These are phyloP conservation scores for Dryadomyces quercivorus DNA, from an alignment of 2,329 filamentous ascomycete genomes.

Conservation along the genomic window DNA sequence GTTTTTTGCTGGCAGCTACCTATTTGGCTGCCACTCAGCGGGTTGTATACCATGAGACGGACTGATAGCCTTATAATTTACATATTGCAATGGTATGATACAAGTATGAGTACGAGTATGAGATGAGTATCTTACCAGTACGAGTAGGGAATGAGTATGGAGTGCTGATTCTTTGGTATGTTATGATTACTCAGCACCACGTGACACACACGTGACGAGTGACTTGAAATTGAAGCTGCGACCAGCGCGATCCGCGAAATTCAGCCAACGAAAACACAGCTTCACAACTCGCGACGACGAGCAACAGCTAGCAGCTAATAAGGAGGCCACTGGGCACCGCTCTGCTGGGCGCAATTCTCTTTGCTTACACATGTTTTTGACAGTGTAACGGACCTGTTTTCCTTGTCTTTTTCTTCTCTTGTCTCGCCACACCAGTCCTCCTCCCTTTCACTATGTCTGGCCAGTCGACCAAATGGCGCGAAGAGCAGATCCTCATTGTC, in stretches of 20 bases:
- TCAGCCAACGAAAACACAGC: constrained; percentile 6
- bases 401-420: neutral
- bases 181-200: neutral
- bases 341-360: constrained; percentile 2
- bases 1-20: too few relatives aligned
- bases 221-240: neutral
- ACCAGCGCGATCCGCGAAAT: neutral
- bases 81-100: neutral
- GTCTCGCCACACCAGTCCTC: neutral
- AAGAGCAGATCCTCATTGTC: constrained; percentile 57
- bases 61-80: neutral
- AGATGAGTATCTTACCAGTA: too few relatives aligned
- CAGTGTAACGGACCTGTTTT: neutral
- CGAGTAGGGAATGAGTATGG: too few relatives aligned
- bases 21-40: too few relatives aligned
- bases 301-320: constrained; percentile 5
- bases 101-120: too few relatives aligned
- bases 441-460: constrained; percentile 32
- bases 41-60: too few relatives aligned
- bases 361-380: neutral
- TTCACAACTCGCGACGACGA: neutral
- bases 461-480: constrained; percentile 47
- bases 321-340: constrained; percentile 4
- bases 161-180: too few relatives aligned
- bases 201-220: constrained; percentile 1